Evolutionary conservation across 768 basidiomycete genomes (phyloP), one percentile per base, ranked within the genome.

Genomic region (Russula compacta): DNA sequence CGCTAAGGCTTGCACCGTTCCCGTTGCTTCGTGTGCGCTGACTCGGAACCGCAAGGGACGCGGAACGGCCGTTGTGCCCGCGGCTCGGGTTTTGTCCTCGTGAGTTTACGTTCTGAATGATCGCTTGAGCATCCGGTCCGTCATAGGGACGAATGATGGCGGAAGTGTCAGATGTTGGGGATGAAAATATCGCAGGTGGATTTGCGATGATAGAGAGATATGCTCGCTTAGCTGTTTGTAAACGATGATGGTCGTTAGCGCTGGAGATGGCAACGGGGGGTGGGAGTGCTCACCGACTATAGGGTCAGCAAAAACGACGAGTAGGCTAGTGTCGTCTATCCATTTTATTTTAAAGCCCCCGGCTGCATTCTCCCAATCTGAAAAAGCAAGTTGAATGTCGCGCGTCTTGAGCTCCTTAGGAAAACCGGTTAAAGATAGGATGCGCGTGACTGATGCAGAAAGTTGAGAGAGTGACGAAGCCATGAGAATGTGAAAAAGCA

Each of bases 291-390:
- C 70, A 98, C 97, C 95, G 47, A 88, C 80, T 51, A 81, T 78
- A 58, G 97, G 84, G 75, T 98, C 97, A 65, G 83, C 82, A 71
- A 99, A 99, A 58, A 99, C 97, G 67, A 97, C 88, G 68, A 95
- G 77, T 43, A 95, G 88, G 70, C 90, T 95, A 40, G 92, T 93
- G 74, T 99, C 97, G 73, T 99, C 95, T 68, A 84, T 82, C 97
- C 97, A 99, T 73, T 99, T 99, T 72, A 99, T 95, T 81, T 95
- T 93, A 79, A 95, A 97, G 24, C 97, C 97, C 33, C 95, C 97
- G 59, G 79, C 83, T 55, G 85, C 77, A 61, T 76, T 80, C 69
- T 97, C 93, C 82, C 88, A 98, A 48, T 94, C 92, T 53, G 85
- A 78, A 73, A 98, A 97, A 48, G 92, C 89, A 46, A 79, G 71